phyloP scores from a whole-genome alignment of 257 asterid genomes.

The Dorcoceras hygrometricum region DNA sequence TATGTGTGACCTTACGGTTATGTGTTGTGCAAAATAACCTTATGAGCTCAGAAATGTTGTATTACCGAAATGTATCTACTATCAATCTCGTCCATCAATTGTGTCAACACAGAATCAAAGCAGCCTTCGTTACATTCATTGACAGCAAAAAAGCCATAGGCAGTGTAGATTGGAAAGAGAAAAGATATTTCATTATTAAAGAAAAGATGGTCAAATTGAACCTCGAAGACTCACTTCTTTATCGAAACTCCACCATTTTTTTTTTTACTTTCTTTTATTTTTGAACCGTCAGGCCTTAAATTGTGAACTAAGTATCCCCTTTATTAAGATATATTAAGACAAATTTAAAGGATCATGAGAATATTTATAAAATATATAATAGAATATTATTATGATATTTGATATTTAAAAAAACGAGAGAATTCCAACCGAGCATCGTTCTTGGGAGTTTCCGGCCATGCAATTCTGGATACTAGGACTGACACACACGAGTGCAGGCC shows the following conservation, averaged over 20 bases:
- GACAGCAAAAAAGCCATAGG: constrained; percentile 86
- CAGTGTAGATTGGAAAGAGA: constrained; percentile 44
- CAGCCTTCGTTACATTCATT: no score
- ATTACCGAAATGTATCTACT: no score
- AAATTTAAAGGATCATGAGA: no score
- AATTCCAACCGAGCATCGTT: constrained; percentile 28
- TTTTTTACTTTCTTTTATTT: constrained; percentile 42
- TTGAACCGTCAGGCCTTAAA: constrained; percentile 18
- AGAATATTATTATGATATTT: not conserved
- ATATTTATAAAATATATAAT: no score
- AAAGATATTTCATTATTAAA: constrained; percentile 38
- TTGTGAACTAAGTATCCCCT: not conserved
- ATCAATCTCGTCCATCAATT: no score
- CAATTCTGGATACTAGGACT: constrained; percentile 46
- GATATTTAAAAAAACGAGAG: not conserved
- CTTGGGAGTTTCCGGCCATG: constrained; percentile 58
- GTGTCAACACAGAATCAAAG: no score
- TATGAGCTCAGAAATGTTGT: no score
- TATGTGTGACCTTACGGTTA: no score
- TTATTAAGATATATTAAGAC: no score
- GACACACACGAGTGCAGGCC: constrained; percentile 71
- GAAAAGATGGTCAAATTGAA: constrained; percentile 91
- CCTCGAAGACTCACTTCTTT: constrained; percentile 95
- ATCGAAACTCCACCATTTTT: constrained; percentile 67
- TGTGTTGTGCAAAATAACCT: no score